Conservation (phyloP, 225 moss, liverwort and hornwort genomes). For the Thuidium tamariscinum region DNA sequence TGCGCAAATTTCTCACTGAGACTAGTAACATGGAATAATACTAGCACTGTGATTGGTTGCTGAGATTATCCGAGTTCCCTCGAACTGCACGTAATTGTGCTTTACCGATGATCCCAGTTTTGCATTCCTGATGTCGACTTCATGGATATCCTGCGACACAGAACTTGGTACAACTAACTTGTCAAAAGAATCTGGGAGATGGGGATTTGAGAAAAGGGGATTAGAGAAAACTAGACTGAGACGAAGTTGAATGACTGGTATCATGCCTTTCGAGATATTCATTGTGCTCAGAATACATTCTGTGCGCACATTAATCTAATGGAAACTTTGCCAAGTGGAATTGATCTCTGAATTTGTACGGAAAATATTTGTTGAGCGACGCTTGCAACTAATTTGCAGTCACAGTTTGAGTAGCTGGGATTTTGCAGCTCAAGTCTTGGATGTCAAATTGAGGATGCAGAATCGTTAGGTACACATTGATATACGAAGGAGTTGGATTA, state of each 20-base stretch:
- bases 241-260: not conserved
- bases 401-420: not conserved
- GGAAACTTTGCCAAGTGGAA: not conserved
- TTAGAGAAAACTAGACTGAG: not conserved
- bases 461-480: not conserved
- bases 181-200: not conserved
- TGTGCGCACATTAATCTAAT: not conserved
- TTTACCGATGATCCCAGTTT: not conserved
- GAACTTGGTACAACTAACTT: not conserved
- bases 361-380: not conserved
- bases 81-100: not conserved
- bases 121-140: not conserved
- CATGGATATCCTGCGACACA: not conserved
- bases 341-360: not conserved
- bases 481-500: not conserved
- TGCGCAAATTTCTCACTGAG: slow-evolving; percentile 83
- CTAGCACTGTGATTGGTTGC: not conserved
- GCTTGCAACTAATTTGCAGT: not conserved
- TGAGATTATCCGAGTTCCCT: not conserved
- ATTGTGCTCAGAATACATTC: not conserved
- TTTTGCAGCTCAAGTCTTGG: not conserved
- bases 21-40: slow-evolving; percentile 68
- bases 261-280: not conserved
- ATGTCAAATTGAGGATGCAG: not conserved
- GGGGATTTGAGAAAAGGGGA: not conserved